A percentile compares a stretch with the other conserved stretches of the same genome.
phyloP scores from a whole-genome alignment of 2,329 filamentous ascomycete genomes.

The Aspergillus pseudoglaucus region DNA sequence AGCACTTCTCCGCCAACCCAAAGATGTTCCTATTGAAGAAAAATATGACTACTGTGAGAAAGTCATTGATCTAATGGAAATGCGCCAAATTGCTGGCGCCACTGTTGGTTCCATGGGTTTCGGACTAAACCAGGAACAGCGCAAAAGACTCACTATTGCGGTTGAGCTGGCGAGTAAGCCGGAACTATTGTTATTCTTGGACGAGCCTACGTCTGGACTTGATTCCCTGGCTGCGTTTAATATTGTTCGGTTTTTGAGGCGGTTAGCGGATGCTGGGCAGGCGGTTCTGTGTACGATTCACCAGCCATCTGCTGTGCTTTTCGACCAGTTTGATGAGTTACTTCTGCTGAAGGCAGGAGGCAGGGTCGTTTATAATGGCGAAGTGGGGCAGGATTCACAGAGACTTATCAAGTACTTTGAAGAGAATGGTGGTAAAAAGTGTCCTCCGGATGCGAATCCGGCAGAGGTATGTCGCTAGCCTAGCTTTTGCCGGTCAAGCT shows the following conservation, averaged over 20 bases:
- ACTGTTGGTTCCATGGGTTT: slow-evolving; percentile 54
- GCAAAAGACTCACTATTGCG: slow-evolving; percentile 60
- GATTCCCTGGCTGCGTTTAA: slow-evolving; percentile 64
- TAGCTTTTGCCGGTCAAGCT: no score
- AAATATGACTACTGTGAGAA: slow-evolving; percentile 64
- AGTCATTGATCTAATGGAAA: slow-evolving; percentile 62
- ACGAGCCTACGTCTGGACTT: slow-evolving; percentile 59
- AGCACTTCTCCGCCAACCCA: slow-evolving; percentile 56
- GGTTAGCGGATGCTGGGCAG: slow-evolving; percentile 67
- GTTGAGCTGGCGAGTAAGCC: slow-evolving; percentile 59
- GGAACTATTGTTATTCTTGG: slow-evolving; percentile 54
- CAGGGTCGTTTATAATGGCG: slow-evolving; percentile 77
- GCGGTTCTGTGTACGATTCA: slow-evolving; percentile 89
- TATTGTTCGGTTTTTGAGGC: slow-evolving; percentile 56
- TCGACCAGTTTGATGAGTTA: slow-evolving; percentile 81
- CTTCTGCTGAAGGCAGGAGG: slow-evolving; percentile 73
- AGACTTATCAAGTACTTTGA: slow-evolving; percentile 67
- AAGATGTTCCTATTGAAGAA: slow-evolving; percentile 51
- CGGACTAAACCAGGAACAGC: slow-evolving; percentile 59
- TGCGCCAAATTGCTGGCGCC: slow-evolving; percentile 60
- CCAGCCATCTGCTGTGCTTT: slow-evolving; percentile 78
- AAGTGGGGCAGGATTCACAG: slow-evolving; percentile 69
- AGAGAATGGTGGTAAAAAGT: slow-evolving; percentile 54
- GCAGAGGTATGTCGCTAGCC: slow-evolving; percentile 56
- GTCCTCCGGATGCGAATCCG: slow-evolving; percentile 59